A percentile compares a stretch with the other conserved stretches of the same genome.
These are phyloP conservation scores for Chalara sp. DNA, from an alignment of 2,329 filamentous ascomycete species.

Conservation along the genomic window DNA sequence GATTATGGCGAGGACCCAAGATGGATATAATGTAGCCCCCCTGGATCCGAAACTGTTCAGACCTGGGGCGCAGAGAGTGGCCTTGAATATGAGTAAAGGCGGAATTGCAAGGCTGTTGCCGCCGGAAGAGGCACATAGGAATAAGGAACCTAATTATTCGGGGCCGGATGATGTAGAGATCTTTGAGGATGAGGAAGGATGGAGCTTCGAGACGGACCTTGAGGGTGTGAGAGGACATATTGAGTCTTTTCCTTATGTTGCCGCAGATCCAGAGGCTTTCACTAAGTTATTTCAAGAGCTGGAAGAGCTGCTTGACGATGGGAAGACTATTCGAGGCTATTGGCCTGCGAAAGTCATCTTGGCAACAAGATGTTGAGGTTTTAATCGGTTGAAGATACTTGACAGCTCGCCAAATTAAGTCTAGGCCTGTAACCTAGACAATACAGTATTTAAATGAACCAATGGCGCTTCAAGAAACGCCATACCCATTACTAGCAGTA, in stretches of 20 bases:
- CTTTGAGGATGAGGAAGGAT: not conserved
- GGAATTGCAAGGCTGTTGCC: not conserved
- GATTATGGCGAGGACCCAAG: slow-evolving; percentile 2
- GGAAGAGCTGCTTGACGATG: not conserved
- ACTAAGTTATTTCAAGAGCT: not conserved
- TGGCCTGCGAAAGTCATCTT: not conserved
- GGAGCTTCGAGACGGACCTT: not conserved
- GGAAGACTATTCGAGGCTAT: not conserved
- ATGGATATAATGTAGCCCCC: not conserved
- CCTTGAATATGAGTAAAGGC: not conserved
- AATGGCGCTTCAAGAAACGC: too few relatives aligned
- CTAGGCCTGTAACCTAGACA: too few relatives aligned
- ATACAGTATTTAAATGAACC: too few relatives aligned
- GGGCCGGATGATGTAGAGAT: not conserved
- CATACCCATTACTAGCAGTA: too few relatives aligned
- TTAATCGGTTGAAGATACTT: too few relatives aligned
- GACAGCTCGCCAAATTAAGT: too few relatives aligned
- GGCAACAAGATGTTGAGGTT: not conserved
- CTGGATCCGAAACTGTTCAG: not conserved
- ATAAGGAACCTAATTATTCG: not conserved
- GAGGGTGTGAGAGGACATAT: not conserved
- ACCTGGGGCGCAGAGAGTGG: not conserved
- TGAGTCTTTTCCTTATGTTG: not conserved
- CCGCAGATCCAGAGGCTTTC: not conserved
- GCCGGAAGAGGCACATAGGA: not conserved